Evolutionary conservation across 1,139 yeast species (phyloP).

Genomic region (Kurtzmaniella quercitrusa): DNA sequence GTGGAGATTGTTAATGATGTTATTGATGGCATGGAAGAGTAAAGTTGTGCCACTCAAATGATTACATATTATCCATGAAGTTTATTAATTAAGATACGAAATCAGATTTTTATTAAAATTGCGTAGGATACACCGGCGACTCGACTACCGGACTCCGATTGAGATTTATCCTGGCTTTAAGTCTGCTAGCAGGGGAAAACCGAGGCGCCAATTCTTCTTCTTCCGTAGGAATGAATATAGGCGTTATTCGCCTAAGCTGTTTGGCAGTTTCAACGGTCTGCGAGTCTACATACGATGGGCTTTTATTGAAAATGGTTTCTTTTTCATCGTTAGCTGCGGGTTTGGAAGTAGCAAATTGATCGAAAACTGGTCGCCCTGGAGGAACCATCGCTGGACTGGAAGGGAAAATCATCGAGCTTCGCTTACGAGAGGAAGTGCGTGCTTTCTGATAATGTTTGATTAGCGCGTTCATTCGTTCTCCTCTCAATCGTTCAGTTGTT

Average conservation of each 20-base stretch:
- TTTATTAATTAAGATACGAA: background rate
- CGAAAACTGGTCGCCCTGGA: slow-evolving; percentile 25
- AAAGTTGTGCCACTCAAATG: background rate
- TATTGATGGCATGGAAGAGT: slow-evolving; percentile 14
- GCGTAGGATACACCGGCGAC: background rate
- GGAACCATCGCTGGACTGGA: slow-evolving; percentile 15
- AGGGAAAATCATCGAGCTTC: slow-evolving; percentile 4
- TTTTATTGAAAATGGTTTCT: slow-evolving; percentile 3
- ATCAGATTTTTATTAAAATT: background rate
- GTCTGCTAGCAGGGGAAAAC: slow-evolving; percentile 30
- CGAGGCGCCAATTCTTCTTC: slow-evolving; percentile 25
- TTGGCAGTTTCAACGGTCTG: slow-evolving; percentile 37
- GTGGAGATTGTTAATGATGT: slow-evolving; percentile 14
- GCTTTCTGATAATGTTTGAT: slow-evolving; percentile 32
- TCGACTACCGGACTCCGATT: background rate
- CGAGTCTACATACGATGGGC: slow-evolving; percentile 12
- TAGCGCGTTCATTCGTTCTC: slow-evolving; percentile 33
- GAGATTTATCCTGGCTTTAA: slow-evolving; percentile 21
- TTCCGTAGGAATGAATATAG: slow-evolving; percentile 36
- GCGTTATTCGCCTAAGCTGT: slow-evolving; percentile 31
- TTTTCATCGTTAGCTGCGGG: slow-evolving; percentile 4
- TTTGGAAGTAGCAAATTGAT: background rate
- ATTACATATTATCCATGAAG: background rate
- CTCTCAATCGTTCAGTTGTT: slow-evolving; percentile 33
- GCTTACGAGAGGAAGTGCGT: slow-evolving; percentile 13